phyloP scores from a whole-genome alignment of 495 filamentous ascomycete genomes.

The Collariella sp. region DNA sequence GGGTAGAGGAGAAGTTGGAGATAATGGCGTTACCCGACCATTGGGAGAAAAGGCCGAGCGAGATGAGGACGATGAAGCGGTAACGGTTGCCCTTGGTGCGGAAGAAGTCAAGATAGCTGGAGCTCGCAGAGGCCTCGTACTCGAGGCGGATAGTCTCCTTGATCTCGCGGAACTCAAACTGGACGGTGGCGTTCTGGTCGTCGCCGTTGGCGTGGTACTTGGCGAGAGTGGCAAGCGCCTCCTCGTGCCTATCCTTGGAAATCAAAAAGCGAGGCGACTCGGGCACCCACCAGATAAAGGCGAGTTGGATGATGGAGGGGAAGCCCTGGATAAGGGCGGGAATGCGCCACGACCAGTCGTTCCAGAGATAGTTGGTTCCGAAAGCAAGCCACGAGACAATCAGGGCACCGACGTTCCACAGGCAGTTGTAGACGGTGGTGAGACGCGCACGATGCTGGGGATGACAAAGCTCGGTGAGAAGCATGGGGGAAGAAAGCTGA shows the following conservation, averaged over 20 bases:
- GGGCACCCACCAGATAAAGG: conserved; percentile 47
- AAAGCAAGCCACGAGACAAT: conserved; percentile 45
- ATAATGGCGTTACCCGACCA: conserved; percentile 62
- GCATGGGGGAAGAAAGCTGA: conserved; percentile 53
- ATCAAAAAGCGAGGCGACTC: conserved; percentile 58
- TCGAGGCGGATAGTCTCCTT: conserved; percentile 50
- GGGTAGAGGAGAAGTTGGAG: conserved; percentile 52
- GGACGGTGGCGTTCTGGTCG: conserved; percentile 46
- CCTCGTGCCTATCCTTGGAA: conserved; percentile 54
- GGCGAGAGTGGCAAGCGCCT: conserved; percentile 51
- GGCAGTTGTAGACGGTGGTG: conserved; percentile 58
- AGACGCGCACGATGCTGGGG: conserved; percentile 59
- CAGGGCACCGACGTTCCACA: conserved; percentile 52
- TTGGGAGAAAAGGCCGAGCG: conserved; percentile 57
- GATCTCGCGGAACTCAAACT: conserved; percentile 53
- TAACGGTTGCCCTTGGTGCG: conserved; percentile 61
- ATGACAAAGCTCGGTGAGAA: conserved; percentile 57
- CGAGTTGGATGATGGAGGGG: conserved; percentile 44
- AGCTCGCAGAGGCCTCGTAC: conserved; percentile 35
- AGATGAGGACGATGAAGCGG: conserved; percentile 48
- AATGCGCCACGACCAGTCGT: conserved; percentile 47
- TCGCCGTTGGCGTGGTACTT: conserved; percentile 52
- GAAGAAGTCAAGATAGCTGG: conserved; percentile 52
- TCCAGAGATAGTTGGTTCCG: conserved; percentile 41
- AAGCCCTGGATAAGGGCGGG: conserved; percentile 48